A percentile compares a stretch with the other conserved stretches of the same genome.
Conservation (phyloP, 2,329 filamentous ascomycete genomes). For the Sporothrix brasiliensis region DNA sequence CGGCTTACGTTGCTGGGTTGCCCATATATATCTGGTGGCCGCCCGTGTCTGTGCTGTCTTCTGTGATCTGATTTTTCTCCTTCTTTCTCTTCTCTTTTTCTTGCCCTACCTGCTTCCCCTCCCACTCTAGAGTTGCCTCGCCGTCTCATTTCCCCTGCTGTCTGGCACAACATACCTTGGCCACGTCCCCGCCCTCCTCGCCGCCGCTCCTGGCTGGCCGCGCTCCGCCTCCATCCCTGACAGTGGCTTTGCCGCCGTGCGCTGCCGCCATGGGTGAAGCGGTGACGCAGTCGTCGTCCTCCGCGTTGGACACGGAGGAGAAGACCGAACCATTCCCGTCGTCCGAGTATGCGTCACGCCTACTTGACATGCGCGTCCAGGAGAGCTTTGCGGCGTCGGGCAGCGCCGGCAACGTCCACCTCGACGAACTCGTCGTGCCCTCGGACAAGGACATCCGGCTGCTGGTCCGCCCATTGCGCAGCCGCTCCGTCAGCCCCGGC, state of each 20-base stretch:
- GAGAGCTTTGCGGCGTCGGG: conserved; percentile 45
- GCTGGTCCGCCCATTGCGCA: conserved; percentile 57
- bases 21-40: conserved; percentile 1
- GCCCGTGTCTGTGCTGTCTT: not conserved
- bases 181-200: not conserved
- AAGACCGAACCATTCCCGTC: conserved; percentile 62
- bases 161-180: conserved; percentile 4
- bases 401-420: conserved; percentile 52
- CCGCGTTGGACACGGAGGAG: conserved; percentile 49
- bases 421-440: conserved; percentile 54
- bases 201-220: conserved; percentile 26
- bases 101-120: not conserved
- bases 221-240: not conserved
- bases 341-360: conserved; percentile 57
- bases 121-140: not conserved
- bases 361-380: conserved; percentile 52
- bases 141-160: not conserved
- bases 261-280: conserved; percentile 24
- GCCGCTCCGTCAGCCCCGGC: conserved; percentile 59
- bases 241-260: not conserved
- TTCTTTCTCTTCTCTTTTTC: conserved; percentile 15
- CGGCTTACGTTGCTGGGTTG: not conserved
- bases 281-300: conserved; percentile 27
- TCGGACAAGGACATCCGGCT: conserved; percentile 59
- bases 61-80: not conserved